Evolutionary conservation across 1,139 yeast species (phyloP).

Genomic region (Geotrichum siamense): DNA sequence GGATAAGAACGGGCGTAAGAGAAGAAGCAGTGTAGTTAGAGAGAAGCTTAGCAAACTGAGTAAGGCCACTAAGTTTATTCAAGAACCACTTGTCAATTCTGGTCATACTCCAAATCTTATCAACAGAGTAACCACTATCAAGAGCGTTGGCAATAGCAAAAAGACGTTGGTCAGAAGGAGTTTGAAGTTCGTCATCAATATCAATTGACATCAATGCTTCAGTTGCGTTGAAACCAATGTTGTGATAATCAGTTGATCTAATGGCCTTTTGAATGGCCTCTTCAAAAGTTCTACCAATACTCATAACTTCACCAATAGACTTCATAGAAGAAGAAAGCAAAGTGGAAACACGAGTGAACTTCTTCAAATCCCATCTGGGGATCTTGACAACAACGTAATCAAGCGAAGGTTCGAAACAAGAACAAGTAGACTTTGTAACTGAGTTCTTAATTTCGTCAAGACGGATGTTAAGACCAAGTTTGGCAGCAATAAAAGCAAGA

Average conservation of each 20-base stretch:
- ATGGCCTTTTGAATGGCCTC: slow-evolving; percentile 98
- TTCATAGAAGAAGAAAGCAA: slow-evolving; percentile 95
- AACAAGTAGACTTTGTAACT: slow-evolving; percentile 91
- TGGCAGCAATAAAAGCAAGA: slow-evolving; percentile 96
- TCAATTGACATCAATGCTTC: slow-evolving; percentile 83
- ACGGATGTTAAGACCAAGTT: slow-evolving; percentile 87
- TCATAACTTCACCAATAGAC: slow-evolving; percentile 99
- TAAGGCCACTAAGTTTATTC: slow-evolving; percentile 70
- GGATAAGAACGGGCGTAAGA: slow-evolving; percentile 53
- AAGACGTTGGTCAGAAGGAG: slow-evolving; percentile 94
- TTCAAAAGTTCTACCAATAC: slow-evolving; percentile 95
- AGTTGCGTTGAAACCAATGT: slow-evolving; percentile 87
- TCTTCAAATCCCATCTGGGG: slow-evolving; percentile 96
- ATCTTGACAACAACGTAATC: slow-evolving; percentile 96
- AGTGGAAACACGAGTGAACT: slow-evolving; percentile 90
- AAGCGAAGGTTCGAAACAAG: slow-evolving; percentile 93
- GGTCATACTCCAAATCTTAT: slow-evolving; percentile 79
- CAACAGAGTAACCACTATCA: slow-evolving; percentile 79
- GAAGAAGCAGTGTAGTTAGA: slow-evolving; percentile 51
- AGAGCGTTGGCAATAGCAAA: slow-evolving; percentile 95
- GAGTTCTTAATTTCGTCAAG: slow-evolving; percentile 90
- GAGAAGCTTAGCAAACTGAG: slow-evolving; percentile 59
- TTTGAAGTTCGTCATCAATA: slow-evolving; percentile 82
- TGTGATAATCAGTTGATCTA: slow-evolving; percentile 90
- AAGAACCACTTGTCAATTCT: slow-evolving; percentile 96